phyloP scores from a whole-genome alignment of 306 rosid genomes.

The Abrus pulchellus region DNA sequence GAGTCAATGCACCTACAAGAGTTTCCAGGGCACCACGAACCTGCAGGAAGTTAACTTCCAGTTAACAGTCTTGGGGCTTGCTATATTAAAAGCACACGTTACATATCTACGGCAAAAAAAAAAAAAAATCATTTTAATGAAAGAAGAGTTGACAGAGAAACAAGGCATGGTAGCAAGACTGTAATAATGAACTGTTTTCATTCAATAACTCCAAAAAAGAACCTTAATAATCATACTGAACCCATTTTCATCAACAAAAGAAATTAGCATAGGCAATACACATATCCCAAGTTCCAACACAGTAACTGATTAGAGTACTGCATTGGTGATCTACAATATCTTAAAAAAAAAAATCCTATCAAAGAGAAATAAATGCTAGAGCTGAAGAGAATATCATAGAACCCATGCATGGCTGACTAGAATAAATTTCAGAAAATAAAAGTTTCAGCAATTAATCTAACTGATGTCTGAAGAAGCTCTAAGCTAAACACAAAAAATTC shows the following conservation, averaged over 20 bases:
- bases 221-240: constrained; percentile 27
- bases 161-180: constrained; percentile 28
- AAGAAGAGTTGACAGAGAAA: constrained; percentile 4
- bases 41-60: constrained; percentile 52
- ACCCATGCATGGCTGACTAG: neutral
- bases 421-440: neutral
- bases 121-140: neutral
- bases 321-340: neutral
- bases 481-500: constrained; percentile 16
- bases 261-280: constrained; percentile 20
- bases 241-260: constrained; percentile 22
- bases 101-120: neutral
- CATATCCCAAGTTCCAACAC: neutral
- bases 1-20: constrained; percentile 88
- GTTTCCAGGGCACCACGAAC: constrained; percentile 95
- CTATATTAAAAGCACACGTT: constrained; percentile 26
- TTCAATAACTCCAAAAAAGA: constrained; percentile 18
- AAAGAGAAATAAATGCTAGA: neutral
- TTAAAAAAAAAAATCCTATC: neutral
- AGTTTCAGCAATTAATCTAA: constrained; percentile 4
- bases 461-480: neutral
- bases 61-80: constrained; percentile 36
- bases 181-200: constrained; percentile 17
- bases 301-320: neutral
- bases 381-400: constrained; percentile 24